A percentile compares a stretch with the other conserved stretches of the same genome.
Evolutionary conservation across 495 filamentous ascomycete genomes (phyloP).

Genomic region (Elasticomyces elasticus): DNA sequence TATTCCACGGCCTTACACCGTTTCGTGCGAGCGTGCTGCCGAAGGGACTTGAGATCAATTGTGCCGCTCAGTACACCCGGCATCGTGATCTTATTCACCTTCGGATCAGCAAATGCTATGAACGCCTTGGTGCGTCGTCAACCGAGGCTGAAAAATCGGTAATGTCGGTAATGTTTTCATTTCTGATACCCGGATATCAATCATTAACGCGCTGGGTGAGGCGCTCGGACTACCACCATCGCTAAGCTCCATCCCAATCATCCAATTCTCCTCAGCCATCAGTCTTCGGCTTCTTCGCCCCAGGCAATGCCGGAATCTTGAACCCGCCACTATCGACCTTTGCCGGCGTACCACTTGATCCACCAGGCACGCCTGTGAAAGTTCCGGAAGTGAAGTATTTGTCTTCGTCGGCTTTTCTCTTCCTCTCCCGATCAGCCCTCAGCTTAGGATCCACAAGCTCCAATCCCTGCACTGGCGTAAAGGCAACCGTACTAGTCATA

Average conservation of each 20-base stretch:
- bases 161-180: no score
- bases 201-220: no score
- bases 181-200: no score
- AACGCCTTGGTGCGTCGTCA: no score
- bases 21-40: no score
- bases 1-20: no score
- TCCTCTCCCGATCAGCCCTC: slow-evolving; percentile 60
- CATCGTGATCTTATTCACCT: no score
- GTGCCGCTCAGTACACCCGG: no score
- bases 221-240: no score
- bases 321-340: slow-evolving; percentile 32
- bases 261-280: background rate
- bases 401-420: slow-evolving; percentile 88
- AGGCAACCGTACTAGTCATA: slow-evolving; percentile 79
- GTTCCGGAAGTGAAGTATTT: slow-evolving; percentile 92
- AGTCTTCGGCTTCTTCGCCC: slow-evolving; percentile 25
- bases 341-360: slow-evolving; percentile 26
- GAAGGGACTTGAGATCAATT: no score
- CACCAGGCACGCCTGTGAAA: slow-evolving; percentile 54
- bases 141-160: no score
- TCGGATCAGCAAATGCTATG: no score
- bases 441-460: slow-evolving; percentile 94
- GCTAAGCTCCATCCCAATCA: background rate
- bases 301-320: slow-evolving; percentile 34
- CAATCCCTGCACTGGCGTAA: slow-evolving; percentile 87